A percentile compares a stretch with the other conserved stretches of the same genome.
phyloP scores from a whole-genome alignment of 1,284 basidiomycete genomes.

The Amylostereum chailletii region DNA sequence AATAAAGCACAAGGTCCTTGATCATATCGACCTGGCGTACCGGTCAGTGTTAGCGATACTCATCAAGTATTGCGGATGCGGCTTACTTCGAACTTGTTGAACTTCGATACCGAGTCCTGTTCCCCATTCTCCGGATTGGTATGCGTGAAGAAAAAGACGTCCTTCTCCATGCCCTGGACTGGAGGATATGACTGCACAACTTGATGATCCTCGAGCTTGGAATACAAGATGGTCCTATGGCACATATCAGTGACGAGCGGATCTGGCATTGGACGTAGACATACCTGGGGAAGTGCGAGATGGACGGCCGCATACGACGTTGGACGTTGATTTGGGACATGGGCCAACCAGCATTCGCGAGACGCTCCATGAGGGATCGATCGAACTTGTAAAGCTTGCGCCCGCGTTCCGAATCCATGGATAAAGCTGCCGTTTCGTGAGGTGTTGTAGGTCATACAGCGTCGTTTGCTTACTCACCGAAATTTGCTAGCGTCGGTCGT shows the following conservation, averaged over 20 bases:
- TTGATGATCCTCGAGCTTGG: constrained; percentile 46
- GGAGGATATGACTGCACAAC: constrained; percentile 38
- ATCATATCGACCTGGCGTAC: constrained; percentile 54
- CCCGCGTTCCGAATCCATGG: constrained; percentile 29
- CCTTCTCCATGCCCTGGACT: constrained; percentile 47
- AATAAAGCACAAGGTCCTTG: constrained; percentile 58
- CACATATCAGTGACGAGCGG: not conserved
- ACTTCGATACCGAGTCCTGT: constrained; percentile 54
- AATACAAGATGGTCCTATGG: constrained; percentile 48
- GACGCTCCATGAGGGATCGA: constrained; percentile 38
- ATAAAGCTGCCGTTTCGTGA: constrained; percentile 24
- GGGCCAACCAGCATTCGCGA: constrained; percentile 26
- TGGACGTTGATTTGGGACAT: constrained; percentile 35
- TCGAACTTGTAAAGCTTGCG: constrained; percentile 32
- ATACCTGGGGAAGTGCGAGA: constrained; percentile 31
- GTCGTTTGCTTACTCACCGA: constrained; percentile 30
- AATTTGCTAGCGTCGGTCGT: constrained; percentile 58
- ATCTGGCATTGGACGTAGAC: not conserved
- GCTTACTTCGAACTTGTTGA: constrained; percentile 57
- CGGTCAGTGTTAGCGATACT: no score
- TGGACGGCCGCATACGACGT: constrained; percentile 34
- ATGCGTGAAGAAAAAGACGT: constrained; percentile 56
- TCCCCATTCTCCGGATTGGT: constrained; percentile 41
- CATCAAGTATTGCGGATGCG: no score
- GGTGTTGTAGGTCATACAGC: no score